These are phyloP conservation scores for Candida buenavistaensis DNA, from an alignment of 1,139 yeast species.

Conservation along the genomic window DNA sequence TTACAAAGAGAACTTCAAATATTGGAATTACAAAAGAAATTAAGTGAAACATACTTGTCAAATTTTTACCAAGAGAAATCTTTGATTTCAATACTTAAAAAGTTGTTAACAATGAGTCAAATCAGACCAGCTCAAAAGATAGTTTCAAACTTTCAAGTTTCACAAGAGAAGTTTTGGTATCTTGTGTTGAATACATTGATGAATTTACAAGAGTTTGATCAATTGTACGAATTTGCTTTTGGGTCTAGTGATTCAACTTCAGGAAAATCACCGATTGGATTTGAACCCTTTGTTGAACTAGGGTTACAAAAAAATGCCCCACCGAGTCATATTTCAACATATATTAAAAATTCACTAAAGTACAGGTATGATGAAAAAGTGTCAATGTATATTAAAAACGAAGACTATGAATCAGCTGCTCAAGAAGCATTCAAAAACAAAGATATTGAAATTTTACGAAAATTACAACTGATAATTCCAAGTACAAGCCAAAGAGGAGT, in stretches of 20 bases:
- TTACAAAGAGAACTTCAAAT: constrained; percentile 54
- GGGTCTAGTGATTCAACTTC: constrained; percentile 22
- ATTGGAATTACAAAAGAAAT: constrained; percentile 49
- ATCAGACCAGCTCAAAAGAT: constrained; percentile 56
- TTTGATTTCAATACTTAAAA: constrained; percentile 53
- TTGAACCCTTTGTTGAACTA: constrained; percentile 59
- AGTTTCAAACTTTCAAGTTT: constrained; percentile 60
- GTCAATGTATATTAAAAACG: constrained; percentile 51
- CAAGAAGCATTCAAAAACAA: constrained; percentile 59
- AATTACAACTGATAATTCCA: constrained; percentile 8
- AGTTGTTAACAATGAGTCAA: constrained; percentile 60
- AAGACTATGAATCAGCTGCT: constrained; percentile 57
- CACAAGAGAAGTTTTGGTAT: constrained; percentile 65
- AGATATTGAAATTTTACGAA: constrained; percentile 36
- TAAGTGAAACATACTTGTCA: constrained; percentile 55
- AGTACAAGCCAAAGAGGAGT: constrained; percentile 21
- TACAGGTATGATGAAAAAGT: constrained; percentile 42
- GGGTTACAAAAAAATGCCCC: constrained; percentile 53
- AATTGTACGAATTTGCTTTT: constrained; percentile 49
- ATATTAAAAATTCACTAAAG: constrained; percentile 34
- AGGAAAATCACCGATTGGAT: constrained; percentile 75
- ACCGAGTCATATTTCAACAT: constrained; percentile 32
- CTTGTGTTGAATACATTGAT: constrained; percentile 57
- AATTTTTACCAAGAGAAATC: constrained; percentile 50
- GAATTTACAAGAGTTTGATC: constrained; percentile 58